These are phyloP conservation scores for Fusarium staphyleae DNA, from an alignment of 2,329 filamentous ascomycete genomes.

Conservation along the genomic window DNA sequence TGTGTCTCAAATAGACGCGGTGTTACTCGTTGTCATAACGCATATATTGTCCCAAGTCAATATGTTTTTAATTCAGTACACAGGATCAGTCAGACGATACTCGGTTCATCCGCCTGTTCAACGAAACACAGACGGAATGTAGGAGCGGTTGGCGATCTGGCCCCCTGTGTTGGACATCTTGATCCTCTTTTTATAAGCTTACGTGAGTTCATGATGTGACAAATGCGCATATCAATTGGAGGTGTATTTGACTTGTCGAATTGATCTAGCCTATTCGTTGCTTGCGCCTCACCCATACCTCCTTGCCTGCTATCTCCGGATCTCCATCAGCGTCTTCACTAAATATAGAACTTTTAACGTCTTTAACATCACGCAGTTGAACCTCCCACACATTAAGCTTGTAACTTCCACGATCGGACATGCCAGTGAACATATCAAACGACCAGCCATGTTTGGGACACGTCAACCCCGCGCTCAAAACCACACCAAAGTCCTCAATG, in stretches of 20 bases:
- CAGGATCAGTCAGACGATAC: too few species aligned
- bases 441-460: constrained; percentile 77
- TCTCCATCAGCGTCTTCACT: neutral
- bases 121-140: neutral
- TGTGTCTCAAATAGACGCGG: neutral
- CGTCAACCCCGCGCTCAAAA: constrained; percentile 66
- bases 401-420: constrained; percentile 68
- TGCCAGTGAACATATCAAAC: constrained; percentile 71
- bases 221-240: too few species aligned
- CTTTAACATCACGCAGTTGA: constrained; percentile 53
- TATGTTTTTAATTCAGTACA: too few species aligned
- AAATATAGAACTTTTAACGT: accelerated
- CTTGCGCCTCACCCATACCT: constrained; percentile 55
- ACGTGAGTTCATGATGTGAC: too few species aligned
- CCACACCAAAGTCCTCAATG: constrained; percentile 75
- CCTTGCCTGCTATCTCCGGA: constrained; percentile 32
- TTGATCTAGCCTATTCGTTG: constrained; percentile 46
- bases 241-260: neutral
- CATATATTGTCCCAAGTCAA: too few species aligned
- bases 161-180: neutral
- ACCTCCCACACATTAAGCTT: constrained; percentile 70
- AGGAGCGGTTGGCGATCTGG: neutral
- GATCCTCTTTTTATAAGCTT: neutral
- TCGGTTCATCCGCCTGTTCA: too few species aligned
- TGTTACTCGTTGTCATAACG: too few species aligned